Conservation (phyloP, 148 eudicot species). For the Rhododendron ovatum region DNA sequence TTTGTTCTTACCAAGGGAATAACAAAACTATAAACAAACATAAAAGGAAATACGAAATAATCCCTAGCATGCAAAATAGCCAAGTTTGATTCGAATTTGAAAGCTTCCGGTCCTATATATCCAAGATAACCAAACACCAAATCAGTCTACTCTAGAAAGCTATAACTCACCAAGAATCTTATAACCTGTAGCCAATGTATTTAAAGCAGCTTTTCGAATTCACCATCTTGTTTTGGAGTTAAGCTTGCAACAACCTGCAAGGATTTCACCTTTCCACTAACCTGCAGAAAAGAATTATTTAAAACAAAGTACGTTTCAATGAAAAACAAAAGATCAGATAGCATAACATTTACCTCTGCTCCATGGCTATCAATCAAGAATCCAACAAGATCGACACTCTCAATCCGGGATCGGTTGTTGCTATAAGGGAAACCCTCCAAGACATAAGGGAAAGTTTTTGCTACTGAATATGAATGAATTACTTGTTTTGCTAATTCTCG, state of each 20-base stretch:
- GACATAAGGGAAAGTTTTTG: slow-evolving; percentile 73
- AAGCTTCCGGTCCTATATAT: neutral
- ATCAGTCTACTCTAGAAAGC: neutral
- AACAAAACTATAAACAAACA: neutral
- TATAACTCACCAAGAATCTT: slow-evolving; percentile 59
- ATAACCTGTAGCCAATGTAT: slow-evolving; percentile 26
- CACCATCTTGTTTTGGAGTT: slow-evolving; percentile 95
- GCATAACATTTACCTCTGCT: slow-evolving; percentile 47
- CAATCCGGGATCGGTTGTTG: slow-evolving; percentile 78
- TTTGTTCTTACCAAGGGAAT: no score
- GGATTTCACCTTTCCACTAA: slow-evolving; percentile 81
- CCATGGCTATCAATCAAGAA: slow-evolving; percentile 79
- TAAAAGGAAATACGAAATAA: neutral
- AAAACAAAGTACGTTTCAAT: neutral
- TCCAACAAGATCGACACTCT: slow-evolving; percentile 79
- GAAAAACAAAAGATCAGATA: neutral
- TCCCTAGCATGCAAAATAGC: neutral
- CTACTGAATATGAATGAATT: slow-evolving; percentile 68
- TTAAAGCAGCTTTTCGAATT: slow-evolving; percentile 84
- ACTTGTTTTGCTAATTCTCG: slow-evolving; percentile 78
- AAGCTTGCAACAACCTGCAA: slow-evolving; percentile 90
- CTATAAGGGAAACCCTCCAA: slow-evolving; percentile 87
- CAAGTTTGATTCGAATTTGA: neutral
- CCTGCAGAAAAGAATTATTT: slow-evolving; percentile 31
- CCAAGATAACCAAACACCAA: neutral